phyloP scores from a whole-genome alignment of 2,329 filamentous ascomycete genomes.

The Aspergillus texensis region DNA sequence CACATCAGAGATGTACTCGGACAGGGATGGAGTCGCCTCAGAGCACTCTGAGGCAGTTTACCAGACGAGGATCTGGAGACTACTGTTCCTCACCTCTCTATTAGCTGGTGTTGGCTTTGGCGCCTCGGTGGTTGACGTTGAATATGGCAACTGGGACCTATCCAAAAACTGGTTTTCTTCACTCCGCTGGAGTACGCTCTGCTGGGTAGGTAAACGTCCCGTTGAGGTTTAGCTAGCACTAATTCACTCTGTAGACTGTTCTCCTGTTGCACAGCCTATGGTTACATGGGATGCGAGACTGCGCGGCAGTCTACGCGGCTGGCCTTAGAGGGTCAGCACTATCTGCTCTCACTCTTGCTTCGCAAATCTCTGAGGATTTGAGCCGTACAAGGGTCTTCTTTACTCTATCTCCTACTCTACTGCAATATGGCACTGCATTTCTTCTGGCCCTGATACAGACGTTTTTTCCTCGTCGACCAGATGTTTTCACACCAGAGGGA shows the following conservation, averaged over 20 bases:
- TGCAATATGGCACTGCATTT: not conserved
- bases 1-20: not conserved
- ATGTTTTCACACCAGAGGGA: not conserved
- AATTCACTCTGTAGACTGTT: not conserved
- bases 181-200: not conserved
- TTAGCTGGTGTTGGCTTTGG: not conserved
- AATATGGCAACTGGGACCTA: not conserved
- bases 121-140: not conserved
- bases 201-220: too few relatives aligned
- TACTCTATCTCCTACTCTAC: not conserved
- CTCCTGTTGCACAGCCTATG: not conserved
- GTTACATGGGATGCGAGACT: not conserved
- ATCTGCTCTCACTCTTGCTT: not conserved
- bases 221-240: too few relatives aligned
- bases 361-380: not conserved
- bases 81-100: not conserved
- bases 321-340: not conserved
- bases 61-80: not conserved
- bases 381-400: not conserved
- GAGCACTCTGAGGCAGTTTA: not conserved
- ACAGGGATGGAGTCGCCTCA: not conserved
- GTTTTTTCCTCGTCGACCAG: not conserved
- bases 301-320: not conserved
- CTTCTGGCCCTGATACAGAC: not conserved
- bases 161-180: not conserved